Evolutionary conservation across 179 eudicot species (phyloP).

Genomic region (Actinidia arguta): DNA sequence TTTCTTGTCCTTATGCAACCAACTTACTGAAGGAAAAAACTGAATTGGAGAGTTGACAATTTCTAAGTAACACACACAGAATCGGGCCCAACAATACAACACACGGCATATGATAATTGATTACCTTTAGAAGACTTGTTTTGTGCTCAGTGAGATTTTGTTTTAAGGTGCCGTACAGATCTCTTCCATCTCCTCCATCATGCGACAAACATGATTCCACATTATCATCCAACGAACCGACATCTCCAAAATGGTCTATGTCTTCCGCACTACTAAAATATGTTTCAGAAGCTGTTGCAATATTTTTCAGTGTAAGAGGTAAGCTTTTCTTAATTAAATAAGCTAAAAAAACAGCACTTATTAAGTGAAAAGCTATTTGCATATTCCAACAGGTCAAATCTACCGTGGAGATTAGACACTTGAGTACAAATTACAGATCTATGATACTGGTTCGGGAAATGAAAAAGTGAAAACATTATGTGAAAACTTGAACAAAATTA

Average conservation of each 20-base stretch:
- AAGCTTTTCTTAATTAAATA: not conserved
- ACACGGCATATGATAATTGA: not conserved
- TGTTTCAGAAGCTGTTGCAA: not conserved
- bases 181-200: slow-evolving; percentile 83
- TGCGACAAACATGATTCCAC: slow-evolving; percentile 82
- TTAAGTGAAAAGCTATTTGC: not conserved
- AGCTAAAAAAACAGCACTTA: not conserved
- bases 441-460: not conserved
- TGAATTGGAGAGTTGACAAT: slow-evolving; percentile 31
- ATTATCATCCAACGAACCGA: slow-evolving; percentile 82
- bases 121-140: slow-evolving; percentile 88
- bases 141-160: slow-evolving; percentile 79
- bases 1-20: slow-evolving; percentile 70
- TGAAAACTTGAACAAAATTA: slow-evolving; percentile 27
- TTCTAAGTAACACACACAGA: slow-evolving; percentile 6
- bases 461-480: not conserved
- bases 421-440: not conserved
- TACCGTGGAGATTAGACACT: not conserved
- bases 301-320: not conserved
- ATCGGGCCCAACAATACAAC: not conserved
- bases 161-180: slow-evolving; percentile 70
- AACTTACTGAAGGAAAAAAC: slow-evolving; percentile 83
- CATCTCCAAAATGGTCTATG: slow-evolving; percentile 87
- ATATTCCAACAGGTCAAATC: not conserved
- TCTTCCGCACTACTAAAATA: slow-evolving; percentile 59